These are phyloP conservation scores for Vitis riparia DNA, from an alignment of 164 flowering plant genomes.

Conservation along the genomic window DNA sequence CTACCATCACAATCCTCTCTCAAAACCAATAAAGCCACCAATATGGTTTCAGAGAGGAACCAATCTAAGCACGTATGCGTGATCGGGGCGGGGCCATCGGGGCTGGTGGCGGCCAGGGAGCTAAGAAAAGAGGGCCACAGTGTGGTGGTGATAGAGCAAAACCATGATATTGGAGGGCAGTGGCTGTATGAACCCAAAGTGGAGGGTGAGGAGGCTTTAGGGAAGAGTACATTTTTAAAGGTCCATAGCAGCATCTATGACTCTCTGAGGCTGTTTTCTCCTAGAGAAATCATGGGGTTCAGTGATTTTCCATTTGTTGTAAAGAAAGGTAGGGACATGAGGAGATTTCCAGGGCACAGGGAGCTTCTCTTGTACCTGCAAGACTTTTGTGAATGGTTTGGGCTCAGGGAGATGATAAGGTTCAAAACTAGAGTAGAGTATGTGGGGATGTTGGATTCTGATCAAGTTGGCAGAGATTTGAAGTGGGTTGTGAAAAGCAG, in stretches of 20 bases:
- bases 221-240: conserved; percentile 25
- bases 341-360: conserved; percentile 85
- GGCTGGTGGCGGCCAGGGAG: conserved; percentile 86
- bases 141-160: conserved; percentile 76
- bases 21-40: background rate
- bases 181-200: conserved; percentile 76
- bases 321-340: conserved; percentile 69
- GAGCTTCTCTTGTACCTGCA: conserved; percentile 62
- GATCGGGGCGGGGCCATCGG: conserved; percentile 91
- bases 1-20: too few relatives aligned
- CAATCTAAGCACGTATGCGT: conserved; percentile 61
- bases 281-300: conserved; percentile 89
- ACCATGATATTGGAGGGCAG: conserved; percentile 84
- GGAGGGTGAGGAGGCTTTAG: conserved; percentile 51
- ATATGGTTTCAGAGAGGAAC: conserved; percentile 46
- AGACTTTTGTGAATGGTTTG: conserved; percentile 73
- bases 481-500: conserved; percentile 71
- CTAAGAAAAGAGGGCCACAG: conserved; percentile 73
- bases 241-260: conserved; percentile 83
- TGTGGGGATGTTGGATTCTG: conserved; percentile 62
- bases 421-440: conserved; percentile 70
- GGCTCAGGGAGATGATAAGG: conserved; percentile 69
- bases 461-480: conserved; percentile 39
- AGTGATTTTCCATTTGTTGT: conserved; percentile 74
- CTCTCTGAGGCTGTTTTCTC: conserved; percentile 66